A percentile compares a stretch with the other conserved stretches of the same genome.
phyloP scores from a whole-genome alignment of 202 grass and related monocot species.

The Eragrostis tef region DNA sequence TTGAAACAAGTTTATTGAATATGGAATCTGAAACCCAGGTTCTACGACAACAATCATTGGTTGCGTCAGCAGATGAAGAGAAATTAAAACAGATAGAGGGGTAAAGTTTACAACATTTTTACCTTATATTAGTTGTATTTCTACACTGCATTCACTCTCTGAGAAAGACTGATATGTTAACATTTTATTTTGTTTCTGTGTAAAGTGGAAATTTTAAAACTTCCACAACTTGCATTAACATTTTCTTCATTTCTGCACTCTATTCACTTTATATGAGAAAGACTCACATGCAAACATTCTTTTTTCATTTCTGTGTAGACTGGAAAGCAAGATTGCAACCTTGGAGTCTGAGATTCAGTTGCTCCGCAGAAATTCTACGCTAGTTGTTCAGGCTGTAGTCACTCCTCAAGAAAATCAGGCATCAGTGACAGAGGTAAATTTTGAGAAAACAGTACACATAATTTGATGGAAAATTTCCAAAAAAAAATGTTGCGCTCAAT shows the following conservation, averaged over 20 bases:
- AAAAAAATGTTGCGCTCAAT: conserved; percentile 21
- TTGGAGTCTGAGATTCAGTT: conserved; percentile 74
- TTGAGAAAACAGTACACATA: conserved; percentile 1
- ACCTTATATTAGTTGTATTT: neutral
- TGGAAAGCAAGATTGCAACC: conserved; percentile 75
- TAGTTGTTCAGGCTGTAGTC: conserved; percentile 47
- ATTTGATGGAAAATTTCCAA: conserved; percentile 43
- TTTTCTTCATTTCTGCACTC: conserved; percentile 9
- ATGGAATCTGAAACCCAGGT: conserved; percentile 91
- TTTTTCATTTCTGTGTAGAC: conserved; percentile 37
- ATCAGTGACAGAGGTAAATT: conserved; percentile 48
- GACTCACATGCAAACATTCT: conserved; percentile 22
- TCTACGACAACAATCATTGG: conserved; percentile 78
- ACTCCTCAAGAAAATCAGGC: conserved; percentile 45
- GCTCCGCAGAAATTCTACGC: conserved; percentile 52
- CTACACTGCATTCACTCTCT: neutral
- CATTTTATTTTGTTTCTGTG: neutral
- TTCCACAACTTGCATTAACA: neutral
- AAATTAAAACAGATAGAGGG: conserved; percentile 76
- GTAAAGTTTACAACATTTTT: conserved; percentile 38
- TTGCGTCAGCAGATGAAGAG: conserved; percentile 81
- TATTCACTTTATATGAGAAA: conserved; percentile 21
- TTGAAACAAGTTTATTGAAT: conserved; percentile 74
- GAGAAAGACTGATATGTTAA: conserved; percentile 25
- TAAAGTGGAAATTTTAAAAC: conserved; percentile 57